Base-by-base conservation (phyloP, 192 early-diverging fungal genomes). In the Coemansia sp. region DNA sequence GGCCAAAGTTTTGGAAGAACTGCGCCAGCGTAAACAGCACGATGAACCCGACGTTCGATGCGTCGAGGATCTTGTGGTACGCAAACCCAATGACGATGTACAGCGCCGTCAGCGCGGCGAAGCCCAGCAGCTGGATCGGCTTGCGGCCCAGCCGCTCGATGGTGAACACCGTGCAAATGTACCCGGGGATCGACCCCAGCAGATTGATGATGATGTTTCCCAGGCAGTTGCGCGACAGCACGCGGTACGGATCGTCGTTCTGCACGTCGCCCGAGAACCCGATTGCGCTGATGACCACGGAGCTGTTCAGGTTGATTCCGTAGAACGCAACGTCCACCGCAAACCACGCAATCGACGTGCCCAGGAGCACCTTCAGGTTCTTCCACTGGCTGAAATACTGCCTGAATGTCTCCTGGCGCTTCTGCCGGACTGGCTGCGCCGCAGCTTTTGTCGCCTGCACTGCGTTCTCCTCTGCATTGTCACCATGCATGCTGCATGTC, bases 1-100 rank as follows among this genome's bases (percentile, higher is more conserved):
- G 96, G 7, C 96, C 96, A 85, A 94, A 97, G 86, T 98, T 95
- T 83, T 92, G 92, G 86, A 96, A 93, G 58, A 94, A 72, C 64
- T 90, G 87, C 0, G 88, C 87, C 4, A 85, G 59, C 3, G 86
- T 83, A 58, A 87, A 92, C 30, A 92, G 67, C 16, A 90, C 81
- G 45, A 90, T 84, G 68, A 90, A 92, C 7, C 80, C 82, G 9
- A 73, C 83, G 0, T 67, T 57, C 0, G 89, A 91, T 42, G 57
- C 75, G 66, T 80, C 82, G 29, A 86, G 72, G 63, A 93, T 92
- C 57, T 79, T 53, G 61, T 88, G 67, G 75, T 92, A 92, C 25
- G 66, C 89, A 65, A 91, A 92, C 29, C 90, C 90, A 25, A 92
- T 67, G 30, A 91, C 69, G 29, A 87, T 72, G 66, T 95, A 94